Percentiles rank a stretch among this genome's conserved stretches.
Conservation (phyloP, 306 rosid species). For the Cicer yamashitae region DNA sequence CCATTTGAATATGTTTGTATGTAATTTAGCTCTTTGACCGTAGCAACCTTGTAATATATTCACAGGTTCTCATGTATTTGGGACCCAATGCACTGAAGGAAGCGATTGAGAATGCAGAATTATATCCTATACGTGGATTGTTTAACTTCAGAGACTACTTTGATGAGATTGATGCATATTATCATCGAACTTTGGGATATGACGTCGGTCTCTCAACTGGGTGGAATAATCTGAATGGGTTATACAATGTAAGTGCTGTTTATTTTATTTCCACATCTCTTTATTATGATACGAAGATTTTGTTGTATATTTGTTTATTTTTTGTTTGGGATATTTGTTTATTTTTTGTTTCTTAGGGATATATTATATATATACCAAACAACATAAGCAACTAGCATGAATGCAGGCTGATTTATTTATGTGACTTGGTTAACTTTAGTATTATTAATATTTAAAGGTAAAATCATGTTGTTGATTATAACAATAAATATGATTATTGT, state of each 20-base stretch:
- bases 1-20: conserved; percentile 35
- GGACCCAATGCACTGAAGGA: conserved; percentile 77
- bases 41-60: conserved; percentile 43
- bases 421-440: conserved; percentile 17
- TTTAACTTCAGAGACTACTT: conserved; percentile 79
- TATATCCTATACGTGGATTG: conserved; percentile 95
- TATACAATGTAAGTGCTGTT: conserved; percentile 77
- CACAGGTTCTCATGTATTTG: conserved; percentile 92
- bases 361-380: background rate
- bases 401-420: conserved; percentile 25
- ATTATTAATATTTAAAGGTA: conserved; percentile 3
- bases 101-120: conserved; percentile 78
- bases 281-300: background rate
- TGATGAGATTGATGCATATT: conserved; percentile 89
- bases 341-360: background rate
- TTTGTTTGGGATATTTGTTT: conserved; percentile 3
- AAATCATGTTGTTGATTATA: background rate
- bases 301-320: conserved; percentile 7
- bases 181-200: conserved; percentile 68
- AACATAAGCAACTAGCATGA: background rate
- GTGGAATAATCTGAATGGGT: conserved; percentile 74
- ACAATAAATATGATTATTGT: too few species aligned
- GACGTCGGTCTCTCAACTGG: conserved; percentile 86
- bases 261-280: conserved; percentile 26
- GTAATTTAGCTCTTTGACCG: conserved; percentile 32